Evolutionary conservation across 768 basidiomycete genomes (phyloP).

Genomic region (Asterophora parasitica): DNA sequence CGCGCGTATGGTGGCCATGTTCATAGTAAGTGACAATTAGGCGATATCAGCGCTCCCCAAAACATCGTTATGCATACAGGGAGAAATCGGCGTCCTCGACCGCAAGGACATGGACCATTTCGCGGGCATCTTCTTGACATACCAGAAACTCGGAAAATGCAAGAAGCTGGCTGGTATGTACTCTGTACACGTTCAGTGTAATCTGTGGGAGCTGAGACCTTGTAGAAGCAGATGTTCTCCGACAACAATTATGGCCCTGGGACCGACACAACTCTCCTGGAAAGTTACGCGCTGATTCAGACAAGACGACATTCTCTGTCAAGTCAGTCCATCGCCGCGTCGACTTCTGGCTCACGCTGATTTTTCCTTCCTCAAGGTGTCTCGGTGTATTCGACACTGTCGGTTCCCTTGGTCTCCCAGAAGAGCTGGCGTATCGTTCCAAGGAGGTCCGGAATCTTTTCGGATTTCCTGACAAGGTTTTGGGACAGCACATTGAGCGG

Average conservation of each 20-base stretch:
- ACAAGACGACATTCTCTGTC: conserved; percentile 48
- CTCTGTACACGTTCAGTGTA: background rate
- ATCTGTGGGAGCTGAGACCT: background rate
- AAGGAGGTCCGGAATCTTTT: conserved; percentile 47
- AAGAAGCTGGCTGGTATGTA: conserved; percentile 39
- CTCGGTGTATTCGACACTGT: conserved; percentile 78
- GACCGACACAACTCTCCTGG: conserved; percentile 47
- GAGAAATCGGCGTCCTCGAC: conserved; percentile 67
- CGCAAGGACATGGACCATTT: conserved; percentile 71
- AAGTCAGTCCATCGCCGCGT: conserved; percentile 38
- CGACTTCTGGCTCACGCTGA: background rate
- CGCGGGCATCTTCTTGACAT: conserved; percentile 54
- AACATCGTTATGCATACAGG: conserved; percentile 31
- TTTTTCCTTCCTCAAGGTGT: conserved; percentile 38
- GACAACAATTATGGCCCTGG: conserved; percentile 50
- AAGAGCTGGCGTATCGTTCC: conserved; percentile 48
- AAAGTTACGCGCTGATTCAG: conserved; percentile 43
- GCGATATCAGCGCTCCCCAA: background rate
- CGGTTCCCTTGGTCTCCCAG: conserved; percentile 66
- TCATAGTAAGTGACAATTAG: conserved; percentile 43
- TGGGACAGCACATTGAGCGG: conserved; percentile 59
- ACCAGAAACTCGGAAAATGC: conserved; percentile 57
- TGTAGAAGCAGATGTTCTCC: conserved; percentile 23
- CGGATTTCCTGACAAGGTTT: conserved; percentile 55
- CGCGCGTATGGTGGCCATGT: conserved; percentile 66